phyloP scores from a whole-genome alignment of 225 moss, liverwort and hornwort genomes.

The Lunularia cruciata region DNA sequence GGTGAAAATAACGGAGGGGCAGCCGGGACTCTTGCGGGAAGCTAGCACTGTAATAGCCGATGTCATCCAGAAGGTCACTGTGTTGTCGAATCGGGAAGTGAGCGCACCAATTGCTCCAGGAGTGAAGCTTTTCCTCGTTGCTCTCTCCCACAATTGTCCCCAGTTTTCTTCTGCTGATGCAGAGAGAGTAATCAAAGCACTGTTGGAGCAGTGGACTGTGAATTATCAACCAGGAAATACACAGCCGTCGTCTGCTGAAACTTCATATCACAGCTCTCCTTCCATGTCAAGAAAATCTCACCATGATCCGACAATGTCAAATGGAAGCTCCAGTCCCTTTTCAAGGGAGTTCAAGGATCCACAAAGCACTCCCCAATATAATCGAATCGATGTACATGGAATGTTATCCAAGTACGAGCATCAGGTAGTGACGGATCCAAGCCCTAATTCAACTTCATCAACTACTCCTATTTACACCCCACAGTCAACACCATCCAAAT shows the following conservation, averaged over 20 bases:
- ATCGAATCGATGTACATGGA: slow-evolving; percentile 36
- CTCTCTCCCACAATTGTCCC: slow-evolving; percentile 55
- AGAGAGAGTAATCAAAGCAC: slow-evolving; percentile 42
- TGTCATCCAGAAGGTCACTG: slow-evolving; percentile 46
- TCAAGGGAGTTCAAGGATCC: slow-evolving; percentile 32
- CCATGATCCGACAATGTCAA: slow-evolving; percentile 22
- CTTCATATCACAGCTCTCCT: slow-evolving; percentile 38
- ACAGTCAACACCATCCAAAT: slow-evolving; percentile 53
- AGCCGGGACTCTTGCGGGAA: slow-evolving; percentile 38
- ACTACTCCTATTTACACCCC: slow-evolving; percentile 44
- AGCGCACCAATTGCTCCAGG: slow-evolving; percentile 32
- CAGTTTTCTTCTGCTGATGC: slow-evolving; percentile 48
- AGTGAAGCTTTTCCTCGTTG: slow-evolving; percentile 56
- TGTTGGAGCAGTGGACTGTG: slow-evolving; percentile 61
- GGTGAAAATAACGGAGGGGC: slow-evolving; percentile 46
- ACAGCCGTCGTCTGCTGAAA: slow-evolving; percentile 30
- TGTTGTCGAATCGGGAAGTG: slow-evolving; percentile 38
- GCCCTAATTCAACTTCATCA: slow-evolving; percentile 38
- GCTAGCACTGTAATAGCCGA: slow-evolving; percentile 52
- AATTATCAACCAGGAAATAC: slow-evolving; percentile 19
- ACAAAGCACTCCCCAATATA: slow-evolving; percentile 27
- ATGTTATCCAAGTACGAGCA: slow-evolving; percentile 32
- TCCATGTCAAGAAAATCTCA: slow-evolving; percentile 27
- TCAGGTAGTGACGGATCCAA: slow-evolving; percentile 23
- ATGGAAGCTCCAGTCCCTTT: slow-evolving; percentile 32